phyloP scores from a whole-genome alignment of 1,139 yeast genomes.

The Saccharomycopsis hybrid region DNA sequence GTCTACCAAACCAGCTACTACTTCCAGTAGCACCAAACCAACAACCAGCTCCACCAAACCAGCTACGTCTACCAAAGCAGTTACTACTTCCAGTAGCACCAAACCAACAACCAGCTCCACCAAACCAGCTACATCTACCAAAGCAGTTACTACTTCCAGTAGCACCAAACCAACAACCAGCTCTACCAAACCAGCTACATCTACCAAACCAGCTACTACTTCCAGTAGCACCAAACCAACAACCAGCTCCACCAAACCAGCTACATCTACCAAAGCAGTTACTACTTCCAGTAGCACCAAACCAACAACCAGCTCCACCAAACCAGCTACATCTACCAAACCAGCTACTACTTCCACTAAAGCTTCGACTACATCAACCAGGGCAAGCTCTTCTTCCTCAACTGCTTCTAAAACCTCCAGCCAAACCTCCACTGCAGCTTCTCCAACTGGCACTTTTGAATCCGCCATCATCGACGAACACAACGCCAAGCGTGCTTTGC shows the following conservation, averaged over 20 bases:
- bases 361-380: neutral
- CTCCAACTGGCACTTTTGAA: neutral
- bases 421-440: neutral
- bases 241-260: neutral
- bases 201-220: neutral
- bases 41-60: no score
- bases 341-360: neutral
- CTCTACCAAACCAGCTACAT: no score
- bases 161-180: no score
- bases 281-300: neutral
- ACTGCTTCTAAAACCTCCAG: neutral
- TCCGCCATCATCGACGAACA: slow-evolving; percentile 35
- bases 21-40: no score
- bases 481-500: slow-evolving; percentile 48
- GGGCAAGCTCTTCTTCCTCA: neutral
- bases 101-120: no score
- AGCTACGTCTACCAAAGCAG: no score
- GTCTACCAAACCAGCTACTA: no score
- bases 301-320: neutral
- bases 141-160: no score
- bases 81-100: no score
- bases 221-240: no score
- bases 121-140: no score
- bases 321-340: neutral
- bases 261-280: neutral